A percentile compares a stretch with the other conserved stretches of the same genome.
phyloP scores from a whole-genome alignment of 345 rosid species.

The Euphorbia lathyris region DNA sequence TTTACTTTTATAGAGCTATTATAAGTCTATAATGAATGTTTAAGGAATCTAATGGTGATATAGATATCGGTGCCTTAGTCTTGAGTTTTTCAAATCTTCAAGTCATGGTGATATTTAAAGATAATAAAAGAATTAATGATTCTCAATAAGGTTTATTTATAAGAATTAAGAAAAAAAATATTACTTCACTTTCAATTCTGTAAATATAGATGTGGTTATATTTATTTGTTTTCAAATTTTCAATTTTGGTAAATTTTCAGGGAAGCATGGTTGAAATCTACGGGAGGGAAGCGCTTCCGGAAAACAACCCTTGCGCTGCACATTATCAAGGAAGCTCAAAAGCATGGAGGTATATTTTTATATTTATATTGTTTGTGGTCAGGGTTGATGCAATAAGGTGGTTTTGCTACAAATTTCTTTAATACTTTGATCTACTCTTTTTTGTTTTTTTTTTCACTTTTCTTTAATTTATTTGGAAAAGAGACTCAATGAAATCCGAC shows the following conservation, averaged over 20 bases:
- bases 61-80: not conserved
- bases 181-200: not conserved
- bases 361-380: slow-evolving; percentile 14
- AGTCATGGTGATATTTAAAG: not conserved
- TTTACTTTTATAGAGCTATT: not conserved
- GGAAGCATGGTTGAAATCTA: slow-evolving; percentile 93
- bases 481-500: too few species aligned
- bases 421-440: too few species aligned
- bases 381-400: not conserved
- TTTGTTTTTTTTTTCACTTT: too few species aligned
- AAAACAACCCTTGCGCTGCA: slow-evolving; percentile 95
- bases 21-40: not conserved
- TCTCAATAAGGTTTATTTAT: not conserved
- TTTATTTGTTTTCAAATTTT: too few species aligned
- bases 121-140: not conserved
- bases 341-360: slow-evolving; percentile 62
- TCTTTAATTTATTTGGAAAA: too few species aligned
- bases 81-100: too few species aligned
- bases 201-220: too few species aligned
- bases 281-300: slow-evolving; percentile 91
- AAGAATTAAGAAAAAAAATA: not conserved
- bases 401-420: too few species aligned
- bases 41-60: not conserved
- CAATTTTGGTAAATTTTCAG: slow-evolving; percentile 36
- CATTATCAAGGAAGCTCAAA: slow-evolving; percentile 93